A percentile compares a stretch with the other conserved stretches of the same genome.
Conservation (phyloP, 108 stramenopile species). For the Nitzschia putrida region DNA sequence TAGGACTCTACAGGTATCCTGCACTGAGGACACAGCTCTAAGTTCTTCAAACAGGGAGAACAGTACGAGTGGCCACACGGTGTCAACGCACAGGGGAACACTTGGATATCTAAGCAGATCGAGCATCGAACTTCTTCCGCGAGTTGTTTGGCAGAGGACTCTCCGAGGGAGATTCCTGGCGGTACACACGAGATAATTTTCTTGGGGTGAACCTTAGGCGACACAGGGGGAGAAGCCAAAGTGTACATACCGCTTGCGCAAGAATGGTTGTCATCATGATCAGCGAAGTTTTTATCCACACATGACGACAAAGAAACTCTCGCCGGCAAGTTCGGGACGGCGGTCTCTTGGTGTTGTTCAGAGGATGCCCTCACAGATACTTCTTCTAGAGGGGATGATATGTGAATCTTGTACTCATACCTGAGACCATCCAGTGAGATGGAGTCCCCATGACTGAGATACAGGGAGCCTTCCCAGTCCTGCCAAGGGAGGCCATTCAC, state of each 20-base stretch:
- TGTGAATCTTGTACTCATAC: conserved; percentile 20
- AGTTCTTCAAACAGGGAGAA: neutral
- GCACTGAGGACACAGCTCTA: conserved; percentile 31
- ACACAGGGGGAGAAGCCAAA: too few species aligned
- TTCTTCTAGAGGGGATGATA: neutral
- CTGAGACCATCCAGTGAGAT: conserved; percentile 20
- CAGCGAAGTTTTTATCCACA: too few species aligned
- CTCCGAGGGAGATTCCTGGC: too few species aligned
- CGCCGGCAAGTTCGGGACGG: too few species aligned
- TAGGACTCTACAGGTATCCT: conserved; percentile 13
- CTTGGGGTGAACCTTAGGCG: too few species aligned
- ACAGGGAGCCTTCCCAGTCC: neutral
- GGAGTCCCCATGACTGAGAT: conserved; percentile 10
- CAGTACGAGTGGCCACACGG: conserved; percentile 44
- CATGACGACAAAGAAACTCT: too few species aligned
- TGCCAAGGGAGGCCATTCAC: conserved; percentile 18
- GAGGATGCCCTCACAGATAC: too few species aligned
- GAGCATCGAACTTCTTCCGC: conserved; percentile 31
- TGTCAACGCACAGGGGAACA: conserved; percentile 17
- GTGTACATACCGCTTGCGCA: too few species aligned
- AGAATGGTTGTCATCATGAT: too few species aligned
- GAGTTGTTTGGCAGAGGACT: neutral
- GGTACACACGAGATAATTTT: too few species aligned
- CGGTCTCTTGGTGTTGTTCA: too few species aligned
- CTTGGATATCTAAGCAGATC: conserved; percentile 39